phyloP scores from a whole-genome alignment of 225 moss, liverwort and hornwort species.

The Straminergon stramineum region DNA sequence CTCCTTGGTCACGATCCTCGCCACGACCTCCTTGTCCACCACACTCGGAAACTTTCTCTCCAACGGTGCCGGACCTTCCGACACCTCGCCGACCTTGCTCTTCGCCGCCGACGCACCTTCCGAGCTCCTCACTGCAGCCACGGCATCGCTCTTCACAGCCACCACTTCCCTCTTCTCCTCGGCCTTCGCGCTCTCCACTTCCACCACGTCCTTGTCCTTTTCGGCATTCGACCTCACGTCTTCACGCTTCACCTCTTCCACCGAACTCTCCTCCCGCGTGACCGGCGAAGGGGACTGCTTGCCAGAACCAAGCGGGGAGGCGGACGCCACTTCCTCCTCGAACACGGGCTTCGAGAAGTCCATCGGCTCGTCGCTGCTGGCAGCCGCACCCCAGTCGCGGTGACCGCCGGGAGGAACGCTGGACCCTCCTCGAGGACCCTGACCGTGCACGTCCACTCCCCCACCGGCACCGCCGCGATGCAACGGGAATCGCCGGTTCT shows the following conservation, averaged over 20 bases:
- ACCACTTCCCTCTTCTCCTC: constrained; percentile 26
- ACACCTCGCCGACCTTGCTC: constrained; percentile 5
- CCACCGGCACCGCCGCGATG: neutral
- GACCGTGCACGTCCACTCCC: constrained; percentile 26
- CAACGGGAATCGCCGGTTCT: constrained; percentile 34
- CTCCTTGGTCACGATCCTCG: constrained; percentile 37
- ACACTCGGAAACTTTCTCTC: constrained; percentile 15
- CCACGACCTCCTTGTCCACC: constrained; percentile 42
- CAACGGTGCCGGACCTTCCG: constrained; percentile 21
- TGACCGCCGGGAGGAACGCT: constrained; percentile 48
- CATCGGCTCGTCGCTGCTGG: constrained; percentile 96
- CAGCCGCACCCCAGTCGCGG: constrained; percentile 95
- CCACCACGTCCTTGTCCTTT: constrained; percentile 17
- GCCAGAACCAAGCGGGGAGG: constrained; percentile 12
- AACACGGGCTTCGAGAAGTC: constrained; percentile 99
- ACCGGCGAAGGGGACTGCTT: constrained; percentile 3
- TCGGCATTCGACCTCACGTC: constrained; percentile 18
- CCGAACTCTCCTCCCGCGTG: constrained; percentile 14
- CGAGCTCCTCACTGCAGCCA: constrained; percentile 3
- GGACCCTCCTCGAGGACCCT: constrained; percentile 23
- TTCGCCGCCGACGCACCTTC: constrained; percentile 14
- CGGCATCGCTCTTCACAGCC: constrained; percentile 12
- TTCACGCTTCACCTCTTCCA: constrained; percentile 34
- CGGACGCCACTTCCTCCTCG: constrained; percentile 69
- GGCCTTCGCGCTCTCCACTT: constrained; percentile 21